Evolutionary conservation across 305 asterid genomes (phyloP).

Genomic region (Coffea humblotiana): DNA sequence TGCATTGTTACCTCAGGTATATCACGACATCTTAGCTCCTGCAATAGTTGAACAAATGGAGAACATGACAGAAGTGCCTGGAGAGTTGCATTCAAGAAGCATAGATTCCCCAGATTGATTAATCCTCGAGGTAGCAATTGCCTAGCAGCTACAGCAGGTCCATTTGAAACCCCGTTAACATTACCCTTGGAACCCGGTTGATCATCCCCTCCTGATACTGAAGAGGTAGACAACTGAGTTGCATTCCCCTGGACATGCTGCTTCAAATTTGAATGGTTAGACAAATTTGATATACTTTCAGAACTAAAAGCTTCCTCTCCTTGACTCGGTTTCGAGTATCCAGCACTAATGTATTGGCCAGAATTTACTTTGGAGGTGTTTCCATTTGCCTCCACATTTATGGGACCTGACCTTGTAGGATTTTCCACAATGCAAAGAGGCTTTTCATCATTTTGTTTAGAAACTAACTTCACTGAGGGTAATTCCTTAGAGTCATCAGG

Average conservation of each 20-base stretch:
- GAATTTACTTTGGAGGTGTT: conserved; percentile 16
- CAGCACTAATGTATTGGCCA: conserved; percentile 23
- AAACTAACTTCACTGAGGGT: conserved; percentile 31
- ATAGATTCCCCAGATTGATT: conserved; percentile 78
- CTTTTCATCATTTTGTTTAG: conserved; percentile 22
- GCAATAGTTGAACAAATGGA: conserved; percentile 65
- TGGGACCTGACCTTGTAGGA: conserved; percentile 21
- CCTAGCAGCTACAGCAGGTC: conserved; percentile 33
- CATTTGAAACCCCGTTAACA: conserved; percentile 35
- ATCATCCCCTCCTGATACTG: conserved; percentile 32
- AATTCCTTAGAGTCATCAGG: conserved; percentile 28
- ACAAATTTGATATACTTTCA: conserved; percentile 19
- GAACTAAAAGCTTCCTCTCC: conserved; percentile 18
- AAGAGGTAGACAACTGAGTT: conserved; percentile 30
- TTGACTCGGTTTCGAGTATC: conserved; percentile 31
- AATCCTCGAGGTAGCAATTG: conserved; percentile 73
- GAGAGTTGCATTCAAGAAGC: conserved; percentile 82
- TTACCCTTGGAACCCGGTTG: conserved; percentile 22
- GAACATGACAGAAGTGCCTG: conserved; percentile 83
- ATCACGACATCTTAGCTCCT: conserved; percentile 51
- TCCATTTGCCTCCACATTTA: conserved; percentile 40
- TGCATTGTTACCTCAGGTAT: conserved; percentile 57
- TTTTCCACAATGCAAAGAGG: conserved; percentile 21
- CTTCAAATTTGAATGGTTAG: conserved; percentile 26
- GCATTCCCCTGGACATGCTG: conserved; percentile 27